Percentiles rank a stretch among this genome's conserved stretches.
phyloP scores from a whole-genome alignment of 345 rosid species.

The Salix suchowensis region DNA sequence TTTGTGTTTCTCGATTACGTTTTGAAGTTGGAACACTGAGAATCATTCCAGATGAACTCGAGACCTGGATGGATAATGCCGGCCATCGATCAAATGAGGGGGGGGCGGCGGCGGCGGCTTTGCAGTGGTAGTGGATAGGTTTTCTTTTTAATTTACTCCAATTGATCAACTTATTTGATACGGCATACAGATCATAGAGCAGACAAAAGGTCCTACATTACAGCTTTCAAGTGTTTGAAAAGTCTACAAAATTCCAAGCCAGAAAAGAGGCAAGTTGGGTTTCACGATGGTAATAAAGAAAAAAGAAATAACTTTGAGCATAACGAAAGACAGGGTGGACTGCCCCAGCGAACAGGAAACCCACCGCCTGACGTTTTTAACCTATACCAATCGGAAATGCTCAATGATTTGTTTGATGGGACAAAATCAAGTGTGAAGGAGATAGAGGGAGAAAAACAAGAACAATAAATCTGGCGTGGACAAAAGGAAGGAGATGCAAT shows the following conservation, averaged over 20 bases:
- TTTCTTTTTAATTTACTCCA: too few species aligned
- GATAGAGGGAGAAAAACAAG: not conserved
- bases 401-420: not conserved
- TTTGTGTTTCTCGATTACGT: not conserved
- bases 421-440: not conserved
- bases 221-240: not conserved
- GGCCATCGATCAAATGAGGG: slow-evolving; percentile 4
- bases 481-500: slow-evolving; percentile 30
- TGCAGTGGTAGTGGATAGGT: not conserved
- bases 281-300: not conserved
- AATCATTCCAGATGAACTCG: not conserved
- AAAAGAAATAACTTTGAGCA: slow-evolving; percentile 1
- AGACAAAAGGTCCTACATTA: not conserved
- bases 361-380: not conserved
- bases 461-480: not conserved
- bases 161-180: not conserved
- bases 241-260: not conserved
- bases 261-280: not conserved
- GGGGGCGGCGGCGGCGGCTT: too few species aligned
- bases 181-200: not conserved
- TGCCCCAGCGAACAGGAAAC: not conserved
- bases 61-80: slow-evolving; percentile 20
- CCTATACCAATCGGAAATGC: not conserved
- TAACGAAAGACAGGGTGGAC: slow-evolving; percentile 9
- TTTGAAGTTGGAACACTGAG: not conserved